These are phyloP conservation scores for Polychaeton citri DNA, from an alignment of 2,329 filamentous ascomycete genomes.

Conservation along the genomic window DNA sequence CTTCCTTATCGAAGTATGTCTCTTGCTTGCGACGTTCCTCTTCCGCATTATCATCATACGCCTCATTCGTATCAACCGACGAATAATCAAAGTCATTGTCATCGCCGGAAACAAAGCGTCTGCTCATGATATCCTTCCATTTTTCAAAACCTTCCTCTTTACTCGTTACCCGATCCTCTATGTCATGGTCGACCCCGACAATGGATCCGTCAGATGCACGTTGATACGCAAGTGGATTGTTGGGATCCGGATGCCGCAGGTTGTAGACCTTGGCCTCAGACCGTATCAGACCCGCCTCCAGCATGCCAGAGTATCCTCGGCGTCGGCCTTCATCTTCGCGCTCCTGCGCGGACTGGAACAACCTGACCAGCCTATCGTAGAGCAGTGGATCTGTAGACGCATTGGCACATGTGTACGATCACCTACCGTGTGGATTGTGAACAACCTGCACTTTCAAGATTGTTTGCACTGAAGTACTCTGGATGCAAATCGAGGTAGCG, in stretches of 20 bases:
- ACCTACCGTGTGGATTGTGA: slow-evolving; percentile 2
- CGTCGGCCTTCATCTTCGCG: slow-evolving; percentile 57
- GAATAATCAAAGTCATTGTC: slow-evolving; percentile 71
- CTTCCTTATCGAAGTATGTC: slow-evolving; percentile 67
- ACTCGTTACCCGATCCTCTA: slow-evolving; percentile 35
- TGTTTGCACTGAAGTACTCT: slow-evolving; percentile 51
- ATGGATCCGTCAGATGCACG: slow-evolving; percentile 43
- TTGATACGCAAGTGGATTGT: slow-evolving; percentile 36
- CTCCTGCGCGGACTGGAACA: slow-evolving; percentile 61
- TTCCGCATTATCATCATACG: slow-evolving; percentile 53
- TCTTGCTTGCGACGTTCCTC: slow-evolving; percentile 54
- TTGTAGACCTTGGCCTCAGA: slow-evolving; percentile 63
- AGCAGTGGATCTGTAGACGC: slow-evolving; percentile 53
- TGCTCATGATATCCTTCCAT: slow-evolving; percentile 60
- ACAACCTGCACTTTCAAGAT: slow-evolving; percentile 48
- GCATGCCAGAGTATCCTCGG: slow-evolving; percentile 65
- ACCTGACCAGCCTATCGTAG: slow-evolving; percentile 67
- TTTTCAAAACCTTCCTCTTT: slow-evolving; percentile 54
- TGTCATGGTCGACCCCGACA: slow-evolving; percentile 44
- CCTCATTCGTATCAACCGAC: slow-evolving; percentile 56
- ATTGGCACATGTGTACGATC: slow-evolving; percentile 1
- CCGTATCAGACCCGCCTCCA: slow-evolving; percentile 64
- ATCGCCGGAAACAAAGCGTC: slow-evolving; percentile 60
- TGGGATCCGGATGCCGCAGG: slow-evolving; percentile 40
- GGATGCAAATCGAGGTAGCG: slow-evolving; percentile 62